Evolutionary conservation across 2,329 filamentous ascomycete species (phyloP).

Genomic region (Ambrosiella beaveri): DNA sequence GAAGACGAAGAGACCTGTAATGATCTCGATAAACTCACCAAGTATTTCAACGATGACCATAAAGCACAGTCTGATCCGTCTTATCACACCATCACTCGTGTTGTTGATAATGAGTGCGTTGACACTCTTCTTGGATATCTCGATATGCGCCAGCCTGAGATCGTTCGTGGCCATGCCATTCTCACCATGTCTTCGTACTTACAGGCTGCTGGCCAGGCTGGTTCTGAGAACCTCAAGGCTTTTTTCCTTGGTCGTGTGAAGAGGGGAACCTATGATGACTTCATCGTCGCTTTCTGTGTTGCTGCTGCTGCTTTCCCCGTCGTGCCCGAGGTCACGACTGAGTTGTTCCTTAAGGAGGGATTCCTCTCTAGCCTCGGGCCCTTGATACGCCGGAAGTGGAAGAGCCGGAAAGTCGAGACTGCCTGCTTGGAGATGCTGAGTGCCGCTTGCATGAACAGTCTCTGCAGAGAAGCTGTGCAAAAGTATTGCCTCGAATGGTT

Average conservation of each 20-base stretch:
- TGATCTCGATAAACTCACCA: constrained; percentile 41
- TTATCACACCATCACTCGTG: constrained; percentile 33
- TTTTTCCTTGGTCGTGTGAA: constrained; percentile 59
- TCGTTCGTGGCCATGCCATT: constrained; percentile 64
- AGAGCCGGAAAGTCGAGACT: constrained; percentile 71
- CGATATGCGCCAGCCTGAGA: constrained; percentile 60
- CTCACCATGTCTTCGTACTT: constrained; percentile 71
- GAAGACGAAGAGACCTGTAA: constrained; percentile 56
- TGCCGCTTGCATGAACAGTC: constrained; percentile 70
- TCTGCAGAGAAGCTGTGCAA: constrained; percentile 66
- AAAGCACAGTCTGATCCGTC: constrained; percentile 26
- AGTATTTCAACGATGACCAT: constrained; percentile 39
- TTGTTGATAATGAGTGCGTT: constrained; percentile 58
- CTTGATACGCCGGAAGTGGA: constrained; percentile 63
- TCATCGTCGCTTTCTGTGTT: constrained; percentile 86
- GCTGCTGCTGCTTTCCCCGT: constrained; percentile 77
- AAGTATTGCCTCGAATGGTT: constrained; percentile 80
- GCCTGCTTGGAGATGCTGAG: constrained; percentile 80
- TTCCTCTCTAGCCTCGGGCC: constrained; percentile 65
- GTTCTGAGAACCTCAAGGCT: constrained; percentile 49
- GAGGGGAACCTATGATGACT: constrained; percentile 67
- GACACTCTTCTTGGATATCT: constrained; percentile 76
- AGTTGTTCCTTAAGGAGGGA: constrained; percentile 73
- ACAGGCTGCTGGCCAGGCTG: constrained; percentile 55
- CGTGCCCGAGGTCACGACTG: constrained; percentile 54